Evolutionary conservation across 495 filamentous ascomycete species (phyloP).

Genomic region (Trichocladium antarcticum): DNA sequence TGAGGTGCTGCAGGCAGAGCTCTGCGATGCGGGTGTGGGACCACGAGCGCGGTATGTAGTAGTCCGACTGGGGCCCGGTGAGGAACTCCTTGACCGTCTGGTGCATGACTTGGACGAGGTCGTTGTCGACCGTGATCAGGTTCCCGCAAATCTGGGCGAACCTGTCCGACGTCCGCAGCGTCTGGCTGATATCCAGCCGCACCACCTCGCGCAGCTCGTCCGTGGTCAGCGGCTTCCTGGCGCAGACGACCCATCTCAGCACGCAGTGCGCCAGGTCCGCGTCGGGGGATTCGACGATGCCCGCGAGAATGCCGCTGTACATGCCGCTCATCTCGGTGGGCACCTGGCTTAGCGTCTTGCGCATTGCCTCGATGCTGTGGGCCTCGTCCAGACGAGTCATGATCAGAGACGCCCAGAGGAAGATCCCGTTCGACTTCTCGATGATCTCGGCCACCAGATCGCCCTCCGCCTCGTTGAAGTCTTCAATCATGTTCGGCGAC

Average conservation of each 20-base stretch:
- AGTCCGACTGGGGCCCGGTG: conserved; percentile 9
- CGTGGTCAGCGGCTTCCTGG: conserved; percentile 7
- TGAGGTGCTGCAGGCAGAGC: conserved; percentile 16
- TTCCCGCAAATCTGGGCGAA: conserved; percentile 15
- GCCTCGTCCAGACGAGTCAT: conserved; percentile 9
- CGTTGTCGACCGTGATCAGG: conserved; percentile 15
- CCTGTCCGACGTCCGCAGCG: conserved; percentile 9
- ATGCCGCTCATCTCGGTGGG: conserved; percentile 19
- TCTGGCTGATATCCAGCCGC: conserved; percentile 15
- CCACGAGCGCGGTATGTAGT: conserved; percentile 6
- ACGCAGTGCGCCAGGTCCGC: conserved; percentile 15
- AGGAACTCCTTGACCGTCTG: conserved; percentile 20
- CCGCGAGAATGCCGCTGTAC: conserved; percentile 12
- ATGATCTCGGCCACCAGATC: conserved; percentile 9
- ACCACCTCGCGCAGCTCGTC: conserved; percentile 16
- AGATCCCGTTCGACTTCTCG: conserved; percentile 16
- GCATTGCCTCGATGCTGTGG: conserved; percentile 14
- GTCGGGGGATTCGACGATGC: conserved; percentile 8
- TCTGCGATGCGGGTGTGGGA: conserved; percentile 15
- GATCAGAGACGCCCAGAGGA: conserved; percentile 15
- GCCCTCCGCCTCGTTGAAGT: background rate
- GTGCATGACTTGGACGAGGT: conserved; percentile 16
- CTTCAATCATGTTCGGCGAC: conserved; percentile 11
- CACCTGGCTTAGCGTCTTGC: conserved; percentile 11
- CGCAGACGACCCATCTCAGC: conserved; percentile 18